phyloP scores from a whole-genome alignment of 352 stramenopile species.

The Phytophthora brassicae region DNA sequence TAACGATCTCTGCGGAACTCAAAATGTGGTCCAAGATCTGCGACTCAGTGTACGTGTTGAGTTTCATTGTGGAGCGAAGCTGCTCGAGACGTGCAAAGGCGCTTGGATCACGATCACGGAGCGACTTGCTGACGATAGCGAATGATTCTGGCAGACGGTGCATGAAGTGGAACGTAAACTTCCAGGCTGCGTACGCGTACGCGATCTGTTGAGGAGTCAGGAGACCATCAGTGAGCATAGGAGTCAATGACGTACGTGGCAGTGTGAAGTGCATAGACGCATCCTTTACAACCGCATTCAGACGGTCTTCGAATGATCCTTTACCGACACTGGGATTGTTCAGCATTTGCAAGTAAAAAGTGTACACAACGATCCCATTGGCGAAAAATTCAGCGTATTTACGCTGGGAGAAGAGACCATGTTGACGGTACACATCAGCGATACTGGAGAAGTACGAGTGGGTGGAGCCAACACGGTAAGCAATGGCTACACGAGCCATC shows the following conservation, averaged over 20 bases:
- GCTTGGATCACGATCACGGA: constrained; percentile 73
- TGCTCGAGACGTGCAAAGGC: constrained; percentile 79
- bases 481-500: constrained; percentile 79
- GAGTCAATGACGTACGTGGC: constrained; percentile 79
- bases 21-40: constrained; percentile 88
- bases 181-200: constrained; percentile 86
- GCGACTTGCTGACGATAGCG: constrained; percentile 75
- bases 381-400: constrained; percentile 89
- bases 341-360: constrained; percentile 82
- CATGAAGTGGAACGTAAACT: constrained; percentile 90
- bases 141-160: constrained; percentile 80
- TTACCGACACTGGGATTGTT: constrained; percentile 50
- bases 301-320: constrained; percentile 66
- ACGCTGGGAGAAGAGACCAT: constrained; percentile 78
- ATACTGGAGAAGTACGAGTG: constrained; percentile 89
- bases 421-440: constrained; percentile 82
- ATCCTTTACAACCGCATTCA: constrained; percentile 66
- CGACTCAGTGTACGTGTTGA: constrained; percentile 87
- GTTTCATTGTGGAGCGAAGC: constrained; percentile 81
- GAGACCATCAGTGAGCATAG: constrained; percentile 77
- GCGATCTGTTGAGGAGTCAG: constrained; percentile 79
- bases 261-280: constrained; percentile 85
- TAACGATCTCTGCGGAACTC: constrained; percentile 64
- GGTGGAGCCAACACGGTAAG: constrained; percentile 73
- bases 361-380: constrained; percentile 85